Evolutionary conservation across 2,329 filamentous ascomycete species (phyloP), one percentile per base, ranked within the genome.

Genomic region (Epichloe typhina): DNA sequence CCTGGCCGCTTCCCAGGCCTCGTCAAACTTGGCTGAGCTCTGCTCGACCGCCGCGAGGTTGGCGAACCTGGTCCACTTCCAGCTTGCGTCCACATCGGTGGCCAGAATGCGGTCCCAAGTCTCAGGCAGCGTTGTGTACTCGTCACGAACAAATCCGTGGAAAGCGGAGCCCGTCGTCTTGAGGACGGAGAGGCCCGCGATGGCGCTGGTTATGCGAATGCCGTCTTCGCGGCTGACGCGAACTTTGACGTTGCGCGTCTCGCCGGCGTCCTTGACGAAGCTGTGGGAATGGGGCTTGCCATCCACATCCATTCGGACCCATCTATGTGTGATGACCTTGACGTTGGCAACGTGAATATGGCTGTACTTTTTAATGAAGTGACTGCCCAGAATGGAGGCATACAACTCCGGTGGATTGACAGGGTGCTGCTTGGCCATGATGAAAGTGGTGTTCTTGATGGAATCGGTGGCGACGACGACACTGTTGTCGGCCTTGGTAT

Each of bases 141-240:
- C 90, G 67, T 98, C 89, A 42, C 86, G 80, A 57, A 96, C 76
- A 69, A 95, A 98, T 60, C 89, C 85, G 71, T 95, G 86, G 79
- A 98, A 98, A 59, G 89, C 87, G 36, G 90, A 96, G 35, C 89
- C 90, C 1, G 93, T 98, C 75, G 86, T 94, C 77, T 98, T 98
- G 58, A 98, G 80, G 46, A 98, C 90, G 12, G 89, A 79, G 49
- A 97, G 75, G 53, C 86, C 88, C 56, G 79, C 77, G 61, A 98
- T 87, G 56, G 83, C 80, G 62, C 87, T 91, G 60, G 76, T 79
- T 62, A 98, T 76, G 51, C 79, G 75, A 61, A 95, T 83, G 54
- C 87, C 88, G 57, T 79, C 74, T 54, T 74, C 73, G 58, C 85
- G 78, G 53, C 76, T 77, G 47, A 88, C 76, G 43, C 78, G 76